Evolutionary conservation across 139 green algal species (phyloP).

Genomic region (Haematococcus lacustris): DNA sequence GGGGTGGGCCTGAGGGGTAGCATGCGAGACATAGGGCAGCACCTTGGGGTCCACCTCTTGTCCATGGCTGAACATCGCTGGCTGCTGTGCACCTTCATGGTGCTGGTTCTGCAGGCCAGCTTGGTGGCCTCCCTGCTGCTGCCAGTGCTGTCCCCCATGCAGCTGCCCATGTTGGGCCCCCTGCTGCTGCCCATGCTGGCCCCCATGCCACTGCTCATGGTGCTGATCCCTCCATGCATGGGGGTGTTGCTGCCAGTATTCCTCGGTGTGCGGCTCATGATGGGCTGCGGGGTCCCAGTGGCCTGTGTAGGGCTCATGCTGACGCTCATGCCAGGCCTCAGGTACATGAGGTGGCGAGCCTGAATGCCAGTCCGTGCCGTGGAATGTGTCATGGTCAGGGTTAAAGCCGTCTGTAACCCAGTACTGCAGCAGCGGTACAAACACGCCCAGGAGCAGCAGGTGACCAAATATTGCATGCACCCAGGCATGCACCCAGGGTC

Average conservation of each 20-base stretch:
- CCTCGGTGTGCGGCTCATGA: not conserved
- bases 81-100: not conserved
- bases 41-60: not conserved
- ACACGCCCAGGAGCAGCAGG: not conserved
- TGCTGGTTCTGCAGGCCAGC: not conserved
- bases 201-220: not conserved
- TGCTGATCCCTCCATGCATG: not conserved
- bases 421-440: not conserved
- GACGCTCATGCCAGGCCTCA: not conserved
- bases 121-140: not conserved
- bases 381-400: not conserved
- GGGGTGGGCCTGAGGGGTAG: too few relatives aligned
- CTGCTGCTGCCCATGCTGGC: slow-evolving; percentile 5
- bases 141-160: not conserved
- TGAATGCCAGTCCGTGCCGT: not conserved
- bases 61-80: not conserved
- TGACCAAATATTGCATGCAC: too few relatives aligned
- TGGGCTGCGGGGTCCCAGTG: not conserved
- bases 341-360: not conserved
- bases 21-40: not conserved
- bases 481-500: too few relatives aligned
- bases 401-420: not conserved
- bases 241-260: not conserved
- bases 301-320: not conserved
- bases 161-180: not conserved